Conservation (phyloP, 2,329 filamentous ascomycete species). For the Metarhizium rileyi region DNA sequence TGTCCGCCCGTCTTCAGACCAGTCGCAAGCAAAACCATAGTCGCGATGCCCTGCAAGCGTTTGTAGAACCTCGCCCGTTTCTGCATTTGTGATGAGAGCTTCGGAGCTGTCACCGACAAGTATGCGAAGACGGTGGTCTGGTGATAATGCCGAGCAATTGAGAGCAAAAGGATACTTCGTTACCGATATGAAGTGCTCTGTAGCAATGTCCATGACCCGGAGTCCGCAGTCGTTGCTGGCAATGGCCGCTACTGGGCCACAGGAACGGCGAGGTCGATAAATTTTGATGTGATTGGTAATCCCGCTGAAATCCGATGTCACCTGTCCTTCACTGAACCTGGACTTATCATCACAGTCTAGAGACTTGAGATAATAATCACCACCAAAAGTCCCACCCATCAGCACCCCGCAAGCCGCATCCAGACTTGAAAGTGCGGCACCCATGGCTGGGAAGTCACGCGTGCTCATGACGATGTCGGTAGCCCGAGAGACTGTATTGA, state of each 20-base stretch:
- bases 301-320: constrained; percentile 38
- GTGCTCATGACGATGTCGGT: constrained; percentile 36
- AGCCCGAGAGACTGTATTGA: constrained; percentile 40
- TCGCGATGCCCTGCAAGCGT: constrained; percentile 56
- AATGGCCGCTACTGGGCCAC: constrained; percentile 46
- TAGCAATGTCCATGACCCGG: constrained; percentile 47
- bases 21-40: constrained; percentile 68
- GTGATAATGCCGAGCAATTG: constrained; percentile 65
- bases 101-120: constrained; percentile 62
- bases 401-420: constrained; percentile 44
- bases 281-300: constrained; percentile 59
- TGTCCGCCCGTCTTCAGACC: constrained; percentile 67
- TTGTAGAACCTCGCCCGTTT: constrained; percentile 49
- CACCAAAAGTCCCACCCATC: constrained; percentile 48
- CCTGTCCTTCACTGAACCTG: constrained; percentile 32
- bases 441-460: constrained; percentile 23
- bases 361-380: constrained; percentile 41
- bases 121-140: constrained; percentile 60
- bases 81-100: constrained; percentile 59
- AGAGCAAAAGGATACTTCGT: constrained; percentile 49
- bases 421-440: constrained; percentile 39
- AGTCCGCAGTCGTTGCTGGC: constrained; percentile 53
- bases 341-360: constrained; percentile 30
- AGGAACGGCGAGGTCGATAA: constrained; percentile 41
- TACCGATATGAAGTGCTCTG: constrained; percentile 47